Evolutionary conservation across 1,139 yeast genomes (phyloP).

Genomic region (Nakaseomyces delphensis): DNA sequence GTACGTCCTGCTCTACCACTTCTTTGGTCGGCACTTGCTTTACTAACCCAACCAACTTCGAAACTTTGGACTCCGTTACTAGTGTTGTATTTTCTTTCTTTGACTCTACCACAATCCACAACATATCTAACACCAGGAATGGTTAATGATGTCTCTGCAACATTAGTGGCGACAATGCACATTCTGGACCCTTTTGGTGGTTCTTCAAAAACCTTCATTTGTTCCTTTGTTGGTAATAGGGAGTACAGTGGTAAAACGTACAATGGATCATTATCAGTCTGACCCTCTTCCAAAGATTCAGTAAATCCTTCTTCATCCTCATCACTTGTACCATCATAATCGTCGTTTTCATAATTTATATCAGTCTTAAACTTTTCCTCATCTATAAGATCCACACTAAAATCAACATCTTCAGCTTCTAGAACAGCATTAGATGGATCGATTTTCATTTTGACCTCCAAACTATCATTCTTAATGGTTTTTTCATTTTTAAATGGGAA

Average conservation of each 20-base stretch:
- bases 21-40: constrained; percentile 94
- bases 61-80: constrained; percentile 89
- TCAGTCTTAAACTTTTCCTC: constrained; percentile 25
- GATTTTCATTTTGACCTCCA: constrained; percentile 40
- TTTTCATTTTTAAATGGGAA: constrained; percentile 47
- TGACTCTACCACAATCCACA: constrained; percentile 89
- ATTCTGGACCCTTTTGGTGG: constrained; percentile 83
- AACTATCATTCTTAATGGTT: constrained; percentile 31
- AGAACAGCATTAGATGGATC: constrained; percentile 53
- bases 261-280: constrained; percentile 70
- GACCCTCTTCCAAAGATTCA: constrained; percentile 66
- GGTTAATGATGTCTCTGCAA: constrained; percentile 95
- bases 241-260: constrained; percentile 91
- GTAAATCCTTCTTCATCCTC: constrained; percentile 90
- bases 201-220: constrained; percentile 80
- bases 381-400: constrained; percentile 47
- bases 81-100: constrained; percentile 76
- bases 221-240: constrained; percentile 82
- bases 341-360: constrained; percentile 24
- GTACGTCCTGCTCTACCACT: constrained; percentile 99
- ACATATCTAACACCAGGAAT: constrained; percentile 95
- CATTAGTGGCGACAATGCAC: constrained; percentile 93
- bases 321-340: constrained; percentile 37
- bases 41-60: constrained; percentile 85
- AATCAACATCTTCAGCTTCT: constrained; percentile 86